Percentiles rank a stretch among this genome's conserved stretches.
Evolutionary conservation across 2,329 filamentous ascomycete genomes (phyloP).

Genomic region (Niveomyces coronatus): DNA sequence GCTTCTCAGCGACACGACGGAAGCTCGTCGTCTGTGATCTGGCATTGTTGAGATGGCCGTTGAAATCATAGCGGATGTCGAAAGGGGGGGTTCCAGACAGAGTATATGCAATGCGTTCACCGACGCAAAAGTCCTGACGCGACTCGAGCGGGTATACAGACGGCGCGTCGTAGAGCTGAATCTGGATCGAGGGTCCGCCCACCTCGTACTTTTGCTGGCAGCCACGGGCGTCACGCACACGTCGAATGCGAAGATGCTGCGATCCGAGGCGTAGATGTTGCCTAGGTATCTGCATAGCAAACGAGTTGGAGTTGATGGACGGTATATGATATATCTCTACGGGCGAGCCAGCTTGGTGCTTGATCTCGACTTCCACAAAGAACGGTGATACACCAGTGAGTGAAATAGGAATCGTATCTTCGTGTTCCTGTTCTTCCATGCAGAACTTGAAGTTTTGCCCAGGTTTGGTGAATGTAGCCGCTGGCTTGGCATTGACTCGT

Average conservation of each 20-base stretch:
- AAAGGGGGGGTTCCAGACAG: slow-evolving; percentile 87
- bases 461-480: slow-evolving; percentile 71
- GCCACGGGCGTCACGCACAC: slow-evolving; percentile 76
- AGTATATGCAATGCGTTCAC: slow-evolving; percentile 86
- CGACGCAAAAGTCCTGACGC: slow-evolving; percentile 83
- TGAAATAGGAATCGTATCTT: slow-evolving; percentile 80
- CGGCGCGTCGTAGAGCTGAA: slow-evolving; percentile 87
- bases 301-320: slow-evolving; percentile 63
- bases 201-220: slow-evolving; percentile 71
- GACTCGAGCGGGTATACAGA: slow-evolving; percentile 82
- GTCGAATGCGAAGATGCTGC: slow-evolving; percentile 79
- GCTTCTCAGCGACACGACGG: slow-evolving; percentile 83
- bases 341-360: slow-evolving; percentile 71
- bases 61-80: slow-evolving; percentile 85
- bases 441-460: slow-evolving; percentile 96
- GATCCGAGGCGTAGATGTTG: slow-evolving; percentile 78
- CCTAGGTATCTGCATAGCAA: slow-evolving; percentile 76
- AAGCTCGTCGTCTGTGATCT: slow-evolving; percentile 73
- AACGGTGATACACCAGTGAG: slow-evolving; percentile 81
- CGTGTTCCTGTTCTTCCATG: slow-evolving; percentile 67
- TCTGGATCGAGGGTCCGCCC: slow-evolving; percentile 67
- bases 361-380: slow-evolving; percentile 83
- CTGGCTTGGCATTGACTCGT: slow-evolving; percentile 72
- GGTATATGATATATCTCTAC: slow-evolving; percentile 75
- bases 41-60: slow-evolving; percentile 70